phyloP scores from a whole-genome alignment of 768 basidiomycete genomes.

The Gloeophyllum trabeum region DNA sequence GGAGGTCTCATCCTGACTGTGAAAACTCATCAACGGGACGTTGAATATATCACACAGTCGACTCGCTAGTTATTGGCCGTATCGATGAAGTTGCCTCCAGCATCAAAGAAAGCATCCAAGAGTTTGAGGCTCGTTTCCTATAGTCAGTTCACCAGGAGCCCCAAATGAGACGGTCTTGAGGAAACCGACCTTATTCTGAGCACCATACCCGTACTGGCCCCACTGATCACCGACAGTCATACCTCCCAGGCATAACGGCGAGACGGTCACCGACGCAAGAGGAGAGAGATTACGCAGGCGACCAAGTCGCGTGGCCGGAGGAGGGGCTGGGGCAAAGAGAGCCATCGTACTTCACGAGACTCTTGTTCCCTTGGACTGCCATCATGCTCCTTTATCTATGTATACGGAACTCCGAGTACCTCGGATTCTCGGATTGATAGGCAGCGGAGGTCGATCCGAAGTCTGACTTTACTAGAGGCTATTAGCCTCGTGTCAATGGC shows the following conservation, averaged over 20 bases:
- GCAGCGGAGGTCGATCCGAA: no score
- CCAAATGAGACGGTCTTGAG: no score
- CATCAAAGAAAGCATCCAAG: conserved; percentile 24
- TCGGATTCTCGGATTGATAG: no score
- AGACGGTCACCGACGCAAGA: conserved; percentile 23
- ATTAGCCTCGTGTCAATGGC: no score
- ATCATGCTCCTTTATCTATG: no score
- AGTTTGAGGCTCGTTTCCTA: conserved; percentile 24
- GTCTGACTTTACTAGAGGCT: no score
- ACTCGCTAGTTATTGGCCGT: conserved; percentile 25
- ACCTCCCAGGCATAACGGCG: conserved; percentile 24
- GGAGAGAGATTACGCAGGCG: conserved; percentile 20
- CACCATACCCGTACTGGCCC: conserved; percentile 17
- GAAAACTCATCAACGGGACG: no score
- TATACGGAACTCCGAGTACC: no score
- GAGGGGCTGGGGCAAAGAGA: conserved; percentile 5
- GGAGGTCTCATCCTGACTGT: conserved; percentile 13
- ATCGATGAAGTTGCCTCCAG: conserved; percentile 22
- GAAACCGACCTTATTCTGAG: conserved; percentile 24
- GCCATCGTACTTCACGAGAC: no score
- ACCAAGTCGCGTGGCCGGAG: conserved; percentile 15
- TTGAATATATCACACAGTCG: not conserved
- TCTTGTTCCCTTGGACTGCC: no score
- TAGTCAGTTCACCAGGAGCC: no score
- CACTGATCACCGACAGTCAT: conserved; percentile 29